Base-by-base conservation (phyloP, 139 green algal genomes). In the Chlorella sp. region DNA sequence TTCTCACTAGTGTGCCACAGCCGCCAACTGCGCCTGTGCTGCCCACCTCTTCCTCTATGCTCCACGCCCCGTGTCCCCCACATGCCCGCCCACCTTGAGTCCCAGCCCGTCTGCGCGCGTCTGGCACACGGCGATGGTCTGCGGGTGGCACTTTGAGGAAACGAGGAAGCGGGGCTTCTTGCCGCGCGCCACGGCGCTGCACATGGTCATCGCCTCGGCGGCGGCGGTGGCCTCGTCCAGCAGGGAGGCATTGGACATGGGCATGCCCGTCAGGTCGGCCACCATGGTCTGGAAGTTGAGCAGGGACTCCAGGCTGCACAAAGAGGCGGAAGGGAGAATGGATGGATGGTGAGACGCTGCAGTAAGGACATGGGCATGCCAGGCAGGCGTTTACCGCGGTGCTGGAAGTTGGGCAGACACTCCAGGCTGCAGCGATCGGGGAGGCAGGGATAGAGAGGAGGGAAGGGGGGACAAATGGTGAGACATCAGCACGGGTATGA, bases 211-310 rank as follows among this genome's bases (percentile, higher is more conserved):
- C 61, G 97, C 98, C 95, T 99, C 98, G 0, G 98, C 98, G 1
- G 98, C 98, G 16, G 98, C 98, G 34, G 98, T 99, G 34, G 96
- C 97, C 95, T 99, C 98, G 85, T 99, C 98, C 91, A 99, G 94
- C 87, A 99, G 95, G 15, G 96, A 99, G 18, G 97, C 94, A 92
- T 99, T 99, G 90, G 94, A 93, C 91, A 99, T 97, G 79, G 91
- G 90, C 96, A 99, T 98, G 77, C 94, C 97, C 1, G 98, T 99
- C 64, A 99, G 92, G 91, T 99, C 98, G 48, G 94, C 95, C 19
- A 99, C 93, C 95, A 99, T 95, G 53, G 98, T 99, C 95, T 99
- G 98, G 95, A 99, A 99, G 96, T 99, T 99, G 34, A 99, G 94
- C 90, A 99, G 95, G 19, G 96, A 98, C 96, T 99, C 98, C 90